Percentiles rank a stretch among this genome's conserved stretches.
These are phyloP conservation scores for Tylopilus balloui DNA, from an alignment of 768 basidiomycete genomes.

Conservation along the genomic window DNA sequence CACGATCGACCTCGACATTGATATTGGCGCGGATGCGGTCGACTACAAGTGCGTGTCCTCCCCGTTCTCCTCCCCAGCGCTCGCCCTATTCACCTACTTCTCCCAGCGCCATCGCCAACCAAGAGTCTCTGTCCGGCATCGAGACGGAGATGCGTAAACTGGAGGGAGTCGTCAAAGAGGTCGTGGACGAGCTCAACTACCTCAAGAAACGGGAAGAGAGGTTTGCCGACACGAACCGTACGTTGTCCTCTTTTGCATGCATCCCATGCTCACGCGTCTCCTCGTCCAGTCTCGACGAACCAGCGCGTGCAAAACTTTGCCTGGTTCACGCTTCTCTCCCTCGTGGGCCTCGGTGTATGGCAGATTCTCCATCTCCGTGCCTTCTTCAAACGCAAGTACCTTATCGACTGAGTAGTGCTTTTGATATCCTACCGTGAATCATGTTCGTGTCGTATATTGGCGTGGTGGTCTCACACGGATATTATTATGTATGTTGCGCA, in stretches of 20 bases:
- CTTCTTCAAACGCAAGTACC: conserved; percentile 95
- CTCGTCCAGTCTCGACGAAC: conserved; percentile 77
- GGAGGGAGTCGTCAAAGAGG: conserved; percentile 91
- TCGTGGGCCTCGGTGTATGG: conserved; percentile 84
- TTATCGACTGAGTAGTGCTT: conserved; percentile 63
- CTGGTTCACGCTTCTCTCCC: conserved; percentile 77
- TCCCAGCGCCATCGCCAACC: conserved; percentile 92
- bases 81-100: conserved; percentile 1
- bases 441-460: background rate
- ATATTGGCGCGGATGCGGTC: conserved; percentile 97
- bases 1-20: conserved; percentile 88
- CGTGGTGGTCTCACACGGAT: background rate
- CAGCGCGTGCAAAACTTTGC: conserved; percentile 88
- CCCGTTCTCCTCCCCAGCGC: background rate
- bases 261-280: background rate
- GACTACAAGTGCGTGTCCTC: conserved; percentile 87
- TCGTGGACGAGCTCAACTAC: conserved; percentile 90
- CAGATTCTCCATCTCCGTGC: conserved; percentile 91
- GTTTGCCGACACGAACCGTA: conserved; percentile 87
- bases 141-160: conserved; percentile 99
- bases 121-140: conserved; percentile 90
- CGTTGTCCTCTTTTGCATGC: conserved; percentile 27
- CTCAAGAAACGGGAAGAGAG: conserved; percentile 85
- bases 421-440: conserved; percentile 4
- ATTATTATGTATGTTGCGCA: background rate